Conservation (phyloP, 192 early-diverging fungal species). For the Bifiguratus adelaidae region DNA sequence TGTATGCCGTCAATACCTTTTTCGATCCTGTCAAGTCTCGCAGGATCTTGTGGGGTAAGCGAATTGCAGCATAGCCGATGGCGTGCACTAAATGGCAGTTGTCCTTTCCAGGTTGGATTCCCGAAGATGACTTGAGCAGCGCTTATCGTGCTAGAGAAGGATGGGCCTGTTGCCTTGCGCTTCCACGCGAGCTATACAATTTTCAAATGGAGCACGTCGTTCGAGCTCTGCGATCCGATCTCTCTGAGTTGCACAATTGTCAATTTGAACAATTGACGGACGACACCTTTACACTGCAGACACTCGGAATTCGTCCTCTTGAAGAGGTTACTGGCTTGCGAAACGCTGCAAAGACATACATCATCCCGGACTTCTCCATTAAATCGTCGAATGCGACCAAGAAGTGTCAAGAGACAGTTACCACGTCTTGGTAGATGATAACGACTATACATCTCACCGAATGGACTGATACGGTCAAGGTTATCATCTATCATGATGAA, state of each 20-base stretch:
- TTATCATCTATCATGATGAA: slow-evolving; percentile 1
- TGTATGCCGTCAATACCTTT: slow-evolving; percentile 2
- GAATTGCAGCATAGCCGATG: not conserved
- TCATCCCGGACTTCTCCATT: too few relatives aligned
- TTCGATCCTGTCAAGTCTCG: not conserved
- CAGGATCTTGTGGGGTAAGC: slow-evolving; percentile 1
- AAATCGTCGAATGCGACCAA: too few relatives aligned
- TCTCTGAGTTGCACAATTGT: not conserved
- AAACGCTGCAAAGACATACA: too few relatives aligned
- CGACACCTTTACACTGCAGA: not conserved
- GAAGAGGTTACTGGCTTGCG: not conserved
- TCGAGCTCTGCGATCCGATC: not conserved
- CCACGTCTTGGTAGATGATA: not conserved
- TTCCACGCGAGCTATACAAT: slow-evolving; percentile 4
- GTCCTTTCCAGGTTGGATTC: slow-evolving; percentile 1
- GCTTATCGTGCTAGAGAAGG: not conserved
- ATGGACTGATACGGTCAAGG: not conserved
- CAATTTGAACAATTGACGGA: not conserved
- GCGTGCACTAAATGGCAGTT: not conserved
- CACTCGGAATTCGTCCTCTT: slow-evolving; percentile 1
- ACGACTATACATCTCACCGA: not conserved
- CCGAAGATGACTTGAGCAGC: not conserved
- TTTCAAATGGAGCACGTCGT: not conserved
- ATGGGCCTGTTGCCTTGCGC: slow-evolving; percentile 4
- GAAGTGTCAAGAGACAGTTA: too few relatives aligned